Evolutionary conservation across 345 rosid species (phyloP), one percentile per base, ranked within the genome.

Genomic region (Eucalyptus brandiana): DNA sequence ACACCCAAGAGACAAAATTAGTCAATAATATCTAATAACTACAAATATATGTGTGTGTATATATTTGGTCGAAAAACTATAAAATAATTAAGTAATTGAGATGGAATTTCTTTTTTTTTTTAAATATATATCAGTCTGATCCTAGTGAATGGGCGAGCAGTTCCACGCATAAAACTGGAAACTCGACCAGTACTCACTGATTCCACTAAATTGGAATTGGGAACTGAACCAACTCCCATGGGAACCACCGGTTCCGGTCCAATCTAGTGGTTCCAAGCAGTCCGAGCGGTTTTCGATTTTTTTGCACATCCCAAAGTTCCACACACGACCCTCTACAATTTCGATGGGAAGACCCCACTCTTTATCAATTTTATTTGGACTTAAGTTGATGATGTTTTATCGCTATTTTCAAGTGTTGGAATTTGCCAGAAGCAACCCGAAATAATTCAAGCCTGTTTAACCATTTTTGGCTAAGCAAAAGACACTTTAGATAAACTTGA

Each of bases 201-300:
- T 19, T 53, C 5, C 58, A 53, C 10, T 53, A 53, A 53, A 53
- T 53, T 53, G 2, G 24, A 19, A 53, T 19, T 4, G 9, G 24
- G 26, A 53, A 19, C 0, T 1, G 0, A 0, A 53, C 58, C 24
- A 19, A 2, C 58, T 53, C 5, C 26, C 11, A 53, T 21, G 11
- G 26, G 10, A 53, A 53, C 24, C 58, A 21, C 11, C 2, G 5
- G 1, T 53, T 53, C 2, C 0, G 2, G 26, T 53, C 24, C 2
- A 53, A 2, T 53, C 10, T 19, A 53, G 56, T 53, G 2, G 24
- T 53, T 53, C 0, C 0, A 0, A 53, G 26, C 0, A 5, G 5
- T 21, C 5, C 0, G 4, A 0, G 5, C 0, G 0, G 11, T 53
- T 53, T 53, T 7, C 5, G 0, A 8, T 53, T 53, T 53, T 53